Evolutionary conservation across 2,329 filamentous ascomycete genomes (phyloP), one percentile per base, ranked within the genome.

Genomic region (Malbranchea cinnamomea): DNA sequence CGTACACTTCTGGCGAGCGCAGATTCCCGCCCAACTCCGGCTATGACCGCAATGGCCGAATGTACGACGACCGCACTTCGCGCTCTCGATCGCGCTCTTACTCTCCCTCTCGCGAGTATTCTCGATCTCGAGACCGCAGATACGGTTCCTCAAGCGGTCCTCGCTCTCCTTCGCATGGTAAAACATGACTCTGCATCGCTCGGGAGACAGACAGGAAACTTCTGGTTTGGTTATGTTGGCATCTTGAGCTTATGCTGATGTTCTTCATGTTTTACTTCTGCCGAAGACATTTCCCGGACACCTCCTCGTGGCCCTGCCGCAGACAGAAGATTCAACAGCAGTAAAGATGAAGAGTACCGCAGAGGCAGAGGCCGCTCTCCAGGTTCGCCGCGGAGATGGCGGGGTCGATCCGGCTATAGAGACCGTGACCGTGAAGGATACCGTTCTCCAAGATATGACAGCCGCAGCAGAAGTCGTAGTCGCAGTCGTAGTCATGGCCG

Each of bases 351-450:
- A 36, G 52, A 56, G 17, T 51, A 49, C 32, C 41, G 47, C 30
- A 41, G 45, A 32, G 48, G 53, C 33, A 41, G 26, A 14, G 28
- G 39, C 26, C 48, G 43, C 18, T 35, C 42, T 1, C 52, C 50
- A 5, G 42, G 44, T 9, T 56, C 58, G 1, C 51, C 50, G 16
- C 48, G 56, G 5, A 49, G 47, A 6, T 48, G 49, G 22, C 49
- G 50, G 17, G 51, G 49, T 5, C 49, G 57, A 34, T 41, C 48
- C 3, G 36, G 43, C 3, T 62, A 62, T 32, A 45, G 46, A 37
- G 59, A 62, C 39, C 52, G 59, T 24, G 60, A 64, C 33, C 56
- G 53, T n/a, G 59, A 64, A 36, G 52, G 49, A 6, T 62, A 63
- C 40, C 51, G 48, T 19, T 60, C 57, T n/a, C 52, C 53, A 1